Evolutionary conservation across 768 basidiomycete species (phyloP).

Genomic region (Rhizopogon vinicolor): DNA sequence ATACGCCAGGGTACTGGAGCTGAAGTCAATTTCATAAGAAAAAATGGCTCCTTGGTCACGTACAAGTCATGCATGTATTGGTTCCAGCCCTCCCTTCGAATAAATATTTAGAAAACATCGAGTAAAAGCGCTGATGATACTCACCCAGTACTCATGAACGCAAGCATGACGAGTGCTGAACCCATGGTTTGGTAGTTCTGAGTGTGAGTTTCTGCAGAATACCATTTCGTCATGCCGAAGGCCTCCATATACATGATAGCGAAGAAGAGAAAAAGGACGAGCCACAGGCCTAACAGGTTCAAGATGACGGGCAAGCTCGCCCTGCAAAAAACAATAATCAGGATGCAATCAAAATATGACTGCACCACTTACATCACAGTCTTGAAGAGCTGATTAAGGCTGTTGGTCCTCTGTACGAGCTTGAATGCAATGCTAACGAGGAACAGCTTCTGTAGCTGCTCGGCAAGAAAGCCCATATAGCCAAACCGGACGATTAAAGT

Average conservation of each 20-base stretch:
- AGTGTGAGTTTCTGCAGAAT: constrained; percentile 57
- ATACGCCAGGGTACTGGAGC: constrained; percentile 63
- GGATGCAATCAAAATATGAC: background rate
- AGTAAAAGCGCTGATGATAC: constrained; percentile 15
- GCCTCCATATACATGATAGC: constrained; percentile 86
- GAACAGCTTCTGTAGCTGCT: constrained; percentile 86
- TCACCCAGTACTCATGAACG: constrained; percentile 91
- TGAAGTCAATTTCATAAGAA: background rate
- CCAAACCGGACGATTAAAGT: constrained; percentile 67
- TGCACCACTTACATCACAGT: constrained; percentile 73
- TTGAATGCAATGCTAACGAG: constrained; percentile 93
- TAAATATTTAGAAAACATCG: constrained; percentile 1
- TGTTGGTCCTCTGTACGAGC: constrained; percentile 82
- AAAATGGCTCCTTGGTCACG: constrained; percentile 20
- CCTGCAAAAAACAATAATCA: constrained; percentile 32
- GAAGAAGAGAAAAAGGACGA: constrained; percentile 88
- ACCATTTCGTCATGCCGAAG: constrained; percentile 88
- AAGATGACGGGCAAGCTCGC: constrained; percentile 84
- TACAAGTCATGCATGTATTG: constrained; percentile 97
- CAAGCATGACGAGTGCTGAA: constrained; percentile 80
- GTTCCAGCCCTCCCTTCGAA: constrained; percentile 87
- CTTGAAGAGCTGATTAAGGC: constrained; percentile 94
- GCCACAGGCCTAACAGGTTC: constrained; percentile 83
- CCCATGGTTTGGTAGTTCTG: constrained; percentile 80
- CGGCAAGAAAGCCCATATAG: constrained; percentile 41